Conservation (phyloP, 2,329 filamentous ascomycete species). For the Ceratocystis ficicola region DNA sequence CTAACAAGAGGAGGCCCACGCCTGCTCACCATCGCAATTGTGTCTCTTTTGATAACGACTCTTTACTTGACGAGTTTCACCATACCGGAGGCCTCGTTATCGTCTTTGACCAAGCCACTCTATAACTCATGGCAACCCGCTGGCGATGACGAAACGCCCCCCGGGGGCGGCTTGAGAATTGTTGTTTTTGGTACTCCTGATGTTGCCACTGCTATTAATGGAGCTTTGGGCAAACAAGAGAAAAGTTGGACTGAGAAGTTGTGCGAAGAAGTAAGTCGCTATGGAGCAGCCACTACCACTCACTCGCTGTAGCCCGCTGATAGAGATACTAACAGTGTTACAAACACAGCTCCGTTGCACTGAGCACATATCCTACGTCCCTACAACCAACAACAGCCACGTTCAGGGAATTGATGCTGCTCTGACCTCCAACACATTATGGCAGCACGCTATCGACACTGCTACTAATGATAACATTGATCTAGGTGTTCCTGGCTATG, state of each 20-base stretch:
- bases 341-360: slow-evolving; percentile 36
- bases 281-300: not conserved
- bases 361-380: slow-evolving; percentile 37
- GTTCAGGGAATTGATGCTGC: slow-evolving; percentile 28
- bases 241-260: slow-evolving; percentile 39
- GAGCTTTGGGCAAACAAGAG: slow-evolving; percentile 24
- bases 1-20: slow-evolving; percentile 32
- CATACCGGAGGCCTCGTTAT: slow-evolving; percentile 12
- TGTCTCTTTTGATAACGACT: slow-evolving; percentile 27
- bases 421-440: slow-evolving; percentile 43
- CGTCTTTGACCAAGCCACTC: slow-evolving; percentile 21
- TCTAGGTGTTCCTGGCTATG: slow-evolving; percentile 30
- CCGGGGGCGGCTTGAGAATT: slow-evolving; percentile 34
- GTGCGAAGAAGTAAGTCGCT: slow-evolving; percentile 35
- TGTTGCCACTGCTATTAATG: slow-evolving; percentile 31
- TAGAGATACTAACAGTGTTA: not conserved
- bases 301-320: not conserved
- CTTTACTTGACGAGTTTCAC: slow-evolving; percentile 24
- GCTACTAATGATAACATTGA: slow-evolving; percentile 27
- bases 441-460: slow-evolving; percentile 31
- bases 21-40: slow-evolving; percentile 27
- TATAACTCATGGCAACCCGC: slow-evolving; percentile 26
- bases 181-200: slow-evolving; percentile 42
- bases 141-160: slow-evolving; percentile 24
- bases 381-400: slow-evolving; percentile 31